Evolutionary conservation across 441 rosid genomes (phyloP), one percentile per base, ranked within the genome.

Genomic region (Rhodomyrtus psidioides): DNA sequence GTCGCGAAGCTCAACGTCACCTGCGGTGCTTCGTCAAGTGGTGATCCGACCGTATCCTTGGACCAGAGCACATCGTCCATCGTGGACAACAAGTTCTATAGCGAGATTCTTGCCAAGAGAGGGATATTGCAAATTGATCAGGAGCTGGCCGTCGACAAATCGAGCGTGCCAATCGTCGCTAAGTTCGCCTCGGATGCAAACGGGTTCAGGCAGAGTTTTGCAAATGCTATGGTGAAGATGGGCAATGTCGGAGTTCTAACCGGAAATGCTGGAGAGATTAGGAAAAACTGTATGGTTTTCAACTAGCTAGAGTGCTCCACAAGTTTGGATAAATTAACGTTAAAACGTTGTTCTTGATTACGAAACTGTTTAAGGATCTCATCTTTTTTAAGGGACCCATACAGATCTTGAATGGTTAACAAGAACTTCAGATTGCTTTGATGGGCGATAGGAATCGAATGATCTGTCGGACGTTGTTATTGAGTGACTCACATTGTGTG

Each of bases 121-220:
- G 98, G 96, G 59, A 86, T 94, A 62, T 24, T 94, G 81, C 91
- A 90, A 81, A 89, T 94, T 83, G 98, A 95, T 86, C 95, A 93
- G 83, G 87, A 90, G 30, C 93, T 93, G 27, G 91, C 90, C 2
- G 9, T 12, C 1, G 95, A 91, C 83, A 42, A 9, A 75, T 88
- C 85, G 1, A 93, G 92, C 70, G 85, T 86, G 13, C 89, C 92
- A 5, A 58, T 90, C 26, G 95, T 93, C 75, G 75, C 93, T 54
- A 82, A 91, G 42, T 93, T 93, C 28, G 93, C 91, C 0, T 58
- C 56, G 59, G 91, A 92, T 62, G 87, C 84, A 28, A 82, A 55
- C 44, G 90, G 60, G 12, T 12, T 49, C 53, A 49, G 55, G 84
- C 57, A 55, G 82, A 81, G 89, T 44, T 92, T 93, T 88, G 90